Evolutionary conservation across 2,329 filamentous ascomycete genomes (phyloP).

Genomic region (Trichoderma simmonsii): DNA sequence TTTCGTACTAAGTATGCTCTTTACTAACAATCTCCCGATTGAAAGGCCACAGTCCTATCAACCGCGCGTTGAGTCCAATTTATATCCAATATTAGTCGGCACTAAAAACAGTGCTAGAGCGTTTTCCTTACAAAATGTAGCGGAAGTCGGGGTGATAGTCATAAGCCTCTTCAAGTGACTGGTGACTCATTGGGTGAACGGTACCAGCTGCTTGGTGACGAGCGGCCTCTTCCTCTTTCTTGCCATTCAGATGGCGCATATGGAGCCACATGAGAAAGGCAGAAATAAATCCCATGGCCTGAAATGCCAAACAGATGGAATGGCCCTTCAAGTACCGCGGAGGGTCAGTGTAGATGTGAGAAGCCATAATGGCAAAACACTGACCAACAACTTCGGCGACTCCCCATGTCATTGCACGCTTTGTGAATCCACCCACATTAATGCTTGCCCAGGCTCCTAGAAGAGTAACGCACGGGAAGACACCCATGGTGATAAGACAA

Average conservation of each 20-base stretch:
- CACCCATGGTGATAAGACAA: neutral
- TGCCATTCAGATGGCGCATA: neutral
- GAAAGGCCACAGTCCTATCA: neutral
- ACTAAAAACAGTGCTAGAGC: neutral
- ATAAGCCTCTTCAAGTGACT: neutral
- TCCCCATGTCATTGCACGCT: constrained; percentile 1
- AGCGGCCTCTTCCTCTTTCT: neutral
- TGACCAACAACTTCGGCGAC: neutral
- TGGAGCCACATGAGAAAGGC: neutral
- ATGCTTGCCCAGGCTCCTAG: neutral
- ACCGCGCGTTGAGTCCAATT: neutral
- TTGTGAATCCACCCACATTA: neutral
- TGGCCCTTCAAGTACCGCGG: neutral
- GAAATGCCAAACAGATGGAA: neutral
- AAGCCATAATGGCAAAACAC: constrained; percentile 2
- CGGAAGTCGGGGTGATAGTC: constrained; percentile 1
- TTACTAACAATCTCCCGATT: neutral
- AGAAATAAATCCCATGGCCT: neutral
- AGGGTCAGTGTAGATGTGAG: constrained; percentile 6
- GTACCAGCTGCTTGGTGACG: neutral
- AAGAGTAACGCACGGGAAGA: neutral
- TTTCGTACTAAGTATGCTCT: neutral
- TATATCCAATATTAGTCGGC: neutral
- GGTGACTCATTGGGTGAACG: neutral
- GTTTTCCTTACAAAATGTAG: neutral